phyloP scores from a whole-genome alignment of 176 grass and related monocot species.

The Musa itinerans region DNA sequence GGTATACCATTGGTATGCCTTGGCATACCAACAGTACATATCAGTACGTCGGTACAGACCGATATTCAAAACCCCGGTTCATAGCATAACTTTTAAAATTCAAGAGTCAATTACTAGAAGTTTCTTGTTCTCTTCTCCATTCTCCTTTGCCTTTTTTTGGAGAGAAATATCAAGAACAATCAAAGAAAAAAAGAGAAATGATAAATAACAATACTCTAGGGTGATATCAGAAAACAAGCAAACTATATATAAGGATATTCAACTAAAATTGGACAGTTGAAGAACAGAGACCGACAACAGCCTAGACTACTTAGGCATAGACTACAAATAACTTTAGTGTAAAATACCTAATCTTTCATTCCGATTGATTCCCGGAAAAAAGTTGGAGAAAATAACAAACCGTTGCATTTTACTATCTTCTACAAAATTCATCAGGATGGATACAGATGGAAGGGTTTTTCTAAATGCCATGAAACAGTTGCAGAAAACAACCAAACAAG shows the following conservation, averaged over 20 bases:
- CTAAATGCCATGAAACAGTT: not conserved
- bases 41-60: too few relatives aligned
- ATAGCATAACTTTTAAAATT: not conserved
- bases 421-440: not conserved
- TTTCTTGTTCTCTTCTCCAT: not conserved
- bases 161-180: not conserved
- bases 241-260: not conserved
- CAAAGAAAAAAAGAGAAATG: not conserved
- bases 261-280: not conserved
- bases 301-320: not conserved
- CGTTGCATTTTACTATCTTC: too few relatives aligned
- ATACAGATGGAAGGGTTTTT: not conserved
- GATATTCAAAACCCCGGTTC: not conserved
- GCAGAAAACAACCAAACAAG: not conserved
- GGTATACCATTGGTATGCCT: too few relatives aligned
- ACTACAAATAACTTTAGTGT: not conserved
- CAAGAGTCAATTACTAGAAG: not conserved
- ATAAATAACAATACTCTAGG: not conserved
- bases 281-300: not conserved
- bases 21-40: too few relatives aligned
- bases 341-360: not conserved
- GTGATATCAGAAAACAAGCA: not conserved
- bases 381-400: not conserved
- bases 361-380: not conserved
- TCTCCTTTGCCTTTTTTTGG: not conserved